phyloP scores from a whole-genome alignment of 169 alveolate genomes.

The Prorocentrum cordatum region DNA sequence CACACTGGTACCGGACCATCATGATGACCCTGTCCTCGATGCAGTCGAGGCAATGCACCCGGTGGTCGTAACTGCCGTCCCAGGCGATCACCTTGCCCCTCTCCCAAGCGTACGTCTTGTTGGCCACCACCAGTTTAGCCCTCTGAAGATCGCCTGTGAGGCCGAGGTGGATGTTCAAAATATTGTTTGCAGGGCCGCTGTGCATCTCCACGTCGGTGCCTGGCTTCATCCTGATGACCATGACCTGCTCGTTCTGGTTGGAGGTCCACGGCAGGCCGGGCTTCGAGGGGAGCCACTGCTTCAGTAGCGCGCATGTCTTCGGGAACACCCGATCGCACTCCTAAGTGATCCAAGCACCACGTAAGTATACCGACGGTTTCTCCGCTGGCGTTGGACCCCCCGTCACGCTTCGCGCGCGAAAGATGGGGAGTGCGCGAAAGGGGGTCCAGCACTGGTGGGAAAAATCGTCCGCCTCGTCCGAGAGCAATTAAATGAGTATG shows the following conservation, averaged over 20 bases:
- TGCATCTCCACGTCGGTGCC: slow-evolving; percentile 65
- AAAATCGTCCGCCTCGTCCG: background rate
- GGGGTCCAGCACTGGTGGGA: background rate
- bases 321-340: slow-evolving; percentile 35
- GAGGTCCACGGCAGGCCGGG: slow-evolving; percentile 69
- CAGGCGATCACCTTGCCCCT: slow-evolving; percentile 70
- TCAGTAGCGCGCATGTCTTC: slow-evolving; percentile 63
- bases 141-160: slow-evolving; percentile 1
- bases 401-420: background rate
- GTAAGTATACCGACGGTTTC: background rate
- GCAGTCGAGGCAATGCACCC: slow-evolving; percentile 65
- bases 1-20: too few relatives aligned
- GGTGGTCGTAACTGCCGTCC: slow-evolving; percentile 71
- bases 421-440: background rate
- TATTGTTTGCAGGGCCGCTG: slow-evolving; percentile 70
- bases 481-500: background rate
- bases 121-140: slow-evolving; percentile 65
- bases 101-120: slow-evolving; percentile 54
- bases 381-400: background rate
- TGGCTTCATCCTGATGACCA: background rate
- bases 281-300: slow-evolving; percentile 60
- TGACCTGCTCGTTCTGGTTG: slow-evolving; percentile 71
- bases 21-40: slow-evolving; percentile 43
- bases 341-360: background rate
- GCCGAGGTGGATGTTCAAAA: slow-evolving; percentile 57